Percentiles rank a stretch among this genome's conserved stretches.
Conservation (phyloP, 768 basidiomycete species). For the Leccinum ochraceum region DNA sequence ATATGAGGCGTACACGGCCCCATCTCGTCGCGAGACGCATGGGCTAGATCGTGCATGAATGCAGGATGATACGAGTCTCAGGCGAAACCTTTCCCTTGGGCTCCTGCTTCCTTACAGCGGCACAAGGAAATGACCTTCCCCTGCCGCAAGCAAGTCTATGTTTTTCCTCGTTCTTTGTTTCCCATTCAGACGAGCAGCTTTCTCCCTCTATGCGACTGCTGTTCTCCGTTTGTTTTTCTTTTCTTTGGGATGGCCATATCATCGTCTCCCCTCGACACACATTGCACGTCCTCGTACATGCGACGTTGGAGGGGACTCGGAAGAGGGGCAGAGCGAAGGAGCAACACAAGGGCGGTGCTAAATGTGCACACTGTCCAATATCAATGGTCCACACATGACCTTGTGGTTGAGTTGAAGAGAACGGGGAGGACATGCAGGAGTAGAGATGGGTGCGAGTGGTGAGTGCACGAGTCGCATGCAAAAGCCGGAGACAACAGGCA, state of each 20-base stretch:
- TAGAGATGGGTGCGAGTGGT: too few relatives aligned
- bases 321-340: too few relatives aligned
- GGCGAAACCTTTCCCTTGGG: constrained; percentile 8
- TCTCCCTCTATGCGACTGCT: not conserved
- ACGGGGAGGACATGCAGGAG: too few relatives aligned
- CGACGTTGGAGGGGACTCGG: too few relatives aligned
- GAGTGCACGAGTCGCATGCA: too few relatives aligned
- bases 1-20: constrained; percentile 5
- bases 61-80: not conserved
- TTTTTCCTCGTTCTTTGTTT: constrained; percentile 5
- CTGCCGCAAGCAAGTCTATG: constrained; percentile 5
- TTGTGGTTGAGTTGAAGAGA: too few relatives aligned
- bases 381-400: too few relatives aligned
- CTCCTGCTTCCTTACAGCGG: constrained; percentile 5
- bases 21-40: constrained; percentile 7
- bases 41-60: constrained; percentile 3
- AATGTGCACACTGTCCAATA: too few relatives aligned
- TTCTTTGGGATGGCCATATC: not conserved
- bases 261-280: constrained; percentile 5
- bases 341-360: too few relatives aligned
- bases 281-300: too few relatives aligned
- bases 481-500: too few relatives aligned
- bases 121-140: constrained; percentile 8
- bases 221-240: constrained; percentile 1
- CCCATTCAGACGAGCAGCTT: constrained; percentile 3